A percentile compares a stretch with the other conserved stretches of the same genome.
Conservation (phyloP, 257 asterid species). For the Solanum rostratum region DNA sequence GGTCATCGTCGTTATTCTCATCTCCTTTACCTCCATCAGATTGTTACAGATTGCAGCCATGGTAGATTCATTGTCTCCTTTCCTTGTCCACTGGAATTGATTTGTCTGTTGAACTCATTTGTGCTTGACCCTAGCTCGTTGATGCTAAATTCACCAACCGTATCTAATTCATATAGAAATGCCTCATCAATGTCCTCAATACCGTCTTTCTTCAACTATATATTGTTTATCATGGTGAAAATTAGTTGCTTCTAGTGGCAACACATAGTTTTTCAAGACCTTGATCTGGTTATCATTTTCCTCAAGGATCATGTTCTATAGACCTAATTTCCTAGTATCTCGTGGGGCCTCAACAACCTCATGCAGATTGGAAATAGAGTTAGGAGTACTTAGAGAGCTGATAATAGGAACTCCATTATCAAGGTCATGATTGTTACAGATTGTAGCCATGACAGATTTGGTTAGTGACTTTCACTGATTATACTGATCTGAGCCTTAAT, state of each 20-base stretch:
- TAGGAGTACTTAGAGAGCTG: slow-evolving; percentile 44
- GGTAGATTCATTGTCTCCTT: too few species aligned
- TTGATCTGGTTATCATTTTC: slow-evolving; percentile 5
- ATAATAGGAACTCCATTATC: slow-evolving; percentile 16
- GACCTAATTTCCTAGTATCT: slow-evolving; percentile 10
- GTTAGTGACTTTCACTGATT: too few species aligned
- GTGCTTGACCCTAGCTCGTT: slow-evolving; percentile 18
- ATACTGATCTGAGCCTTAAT: too few species aligned
- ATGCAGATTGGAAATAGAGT: slow-evolving; percentile 26
- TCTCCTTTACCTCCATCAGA: too few species aligned
- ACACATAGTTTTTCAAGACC: neutral
- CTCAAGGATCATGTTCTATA: neutral
- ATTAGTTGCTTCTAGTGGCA: slow-evolving; percentile 14
- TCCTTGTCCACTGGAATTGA: slow-evolving; percentile 16
- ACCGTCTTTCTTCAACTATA: slow-evolving; percentile 45
- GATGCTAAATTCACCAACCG: slow-evolving; percentile 57
- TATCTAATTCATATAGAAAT: slow-evolving; percentile 60
- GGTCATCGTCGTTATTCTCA: too few species aligned
- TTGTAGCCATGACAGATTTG: too few species aligned
- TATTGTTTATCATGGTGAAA: slow-evolving; percentile 27
- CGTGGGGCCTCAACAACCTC: slow-evolving; percentile 21
- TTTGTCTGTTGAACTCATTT: slow-evolving; percentile 20
- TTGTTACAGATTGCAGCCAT: too few species aligned
- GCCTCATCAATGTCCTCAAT: slow-evolving; percentile 67
- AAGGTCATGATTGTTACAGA: slow-evolving; percentile 32